Base-by-base conservation (phyloP, 129 eudicot species). In the Artemisia tridentata region DNA sequence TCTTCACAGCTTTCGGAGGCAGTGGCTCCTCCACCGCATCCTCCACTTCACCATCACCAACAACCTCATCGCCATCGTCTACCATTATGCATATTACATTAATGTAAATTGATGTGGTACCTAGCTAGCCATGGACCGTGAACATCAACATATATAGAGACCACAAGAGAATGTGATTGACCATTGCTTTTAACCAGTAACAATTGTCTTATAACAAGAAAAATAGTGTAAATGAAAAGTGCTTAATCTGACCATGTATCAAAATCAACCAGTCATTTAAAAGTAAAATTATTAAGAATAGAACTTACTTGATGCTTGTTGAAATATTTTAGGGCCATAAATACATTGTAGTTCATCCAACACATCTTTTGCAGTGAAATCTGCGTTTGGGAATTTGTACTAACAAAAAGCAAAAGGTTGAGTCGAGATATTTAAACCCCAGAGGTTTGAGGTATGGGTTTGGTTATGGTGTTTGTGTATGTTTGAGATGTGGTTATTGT, bases 391-490 rank as follows among this genome's bases (percentile, higher is more conserved):
- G 11, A 21, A n/a, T 25, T 19, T 15, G 3, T 53, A 11, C 51
- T 69, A 69, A 53, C 29, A 69, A 52, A 55, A 12, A 5, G 0
- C 8, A 34, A 54, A 53, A 68, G 17, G 46, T 25, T 5, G 46
- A 14, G 46, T 7, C 6, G 58, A 12, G 15, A 19, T 1, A 7
- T 2, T 47, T 70, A 92, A 49, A 88, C 98, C 81, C 98, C 77
- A 68, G 90, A 85, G 68, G 79, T 84, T 19, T 81, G 85, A n/a
- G 98, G 98, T 75, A 84, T 75, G 16, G 98, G 98, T 27, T 27
- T 27, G 5, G 31, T 27, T 27, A 25, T 25, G 27, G 2, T 25
- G 27, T 25, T 1, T 25, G 2, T 25, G 27, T 25, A 2, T 25
- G 3, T 25, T 21, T 21, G 25, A 21, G 25, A 21, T 21, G 25